Evolutionary conservation across 164 flowering plant species (phyloP), one percentile per base, ranked within the genome.

Genomic region (Houttuynia cordata): DNA sequence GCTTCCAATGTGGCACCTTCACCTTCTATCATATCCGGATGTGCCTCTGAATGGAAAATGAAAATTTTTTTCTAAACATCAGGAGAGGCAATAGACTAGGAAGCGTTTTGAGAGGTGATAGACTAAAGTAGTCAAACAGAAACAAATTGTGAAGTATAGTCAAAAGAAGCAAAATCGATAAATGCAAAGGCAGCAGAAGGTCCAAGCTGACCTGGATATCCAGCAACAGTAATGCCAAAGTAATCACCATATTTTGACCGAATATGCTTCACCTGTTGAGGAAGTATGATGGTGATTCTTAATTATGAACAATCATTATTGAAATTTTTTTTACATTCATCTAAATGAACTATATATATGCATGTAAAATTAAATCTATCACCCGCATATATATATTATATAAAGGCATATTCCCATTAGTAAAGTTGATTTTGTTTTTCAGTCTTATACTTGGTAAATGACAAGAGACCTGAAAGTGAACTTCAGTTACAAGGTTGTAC

Each of bases 141-240:
- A 49, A 49, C 24, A 24, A 13, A 22, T 8, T 22, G 19, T 7
- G 15, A 42, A 56, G 37, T 13, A 56, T 10, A 5, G 3, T 39
- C 24, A 21, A 23, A 30, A 47, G 10, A 45, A 20, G 51, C 1
- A 8, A 23, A 45, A n/a, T 7, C 34, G 53, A 59, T 18, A 8
- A 19, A 15, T 55, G 17, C 1, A 19, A 64, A 23, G 37, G 8
- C 22, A 59, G 50, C 55, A 52, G 21, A 52, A 17, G 17, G 19
- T 1, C 45, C 21, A 58, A 50, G 53, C 63, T 20, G 42, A 88
- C 98, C 98, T 74, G 99, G 99, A 75, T 94, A 91, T 47, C 99
- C 97, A 60, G 99, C 99, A 65, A 94, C 97, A 24, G 97, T 87
- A 0, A 94, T 84, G 63, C 99, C 97, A 69, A 94, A 94, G 79